phyloP scores from a whole-genome alignment of 192 early-diverging fungal genomes.

The Chytriomyces sp. region DNA sequence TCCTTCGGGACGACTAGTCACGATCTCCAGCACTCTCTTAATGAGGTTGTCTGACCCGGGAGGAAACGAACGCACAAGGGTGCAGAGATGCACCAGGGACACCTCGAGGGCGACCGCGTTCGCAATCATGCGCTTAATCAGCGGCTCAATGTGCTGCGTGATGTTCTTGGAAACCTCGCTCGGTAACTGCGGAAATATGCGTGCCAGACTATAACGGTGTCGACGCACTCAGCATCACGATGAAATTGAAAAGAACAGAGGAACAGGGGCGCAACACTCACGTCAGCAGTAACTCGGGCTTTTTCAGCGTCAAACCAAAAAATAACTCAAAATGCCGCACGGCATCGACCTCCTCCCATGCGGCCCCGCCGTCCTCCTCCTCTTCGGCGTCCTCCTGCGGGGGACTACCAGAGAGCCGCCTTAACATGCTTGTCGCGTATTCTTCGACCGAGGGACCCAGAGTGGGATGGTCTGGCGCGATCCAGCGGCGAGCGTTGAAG shows the following conservation, averaged over 20 bases:
- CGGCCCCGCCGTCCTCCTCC: conserved; percentile 18
- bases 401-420: not conserved
- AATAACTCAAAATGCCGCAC: conserved; percentile 70
- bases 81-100: conserved; percentile 56
- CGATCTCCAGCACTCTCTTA: conserved; percentile 60
- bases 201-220: conserved; percentile 64
- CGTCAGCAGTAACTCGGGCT: conserved; percentile 66
- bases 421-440: conserved; percentile 40
- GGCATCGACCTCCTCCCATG: conserved; percentile 66
- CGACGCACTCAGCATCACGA: not conserved
- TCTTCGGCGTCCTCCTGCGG: conserved; percentile 28
- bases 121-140: conserved; percentile 66
- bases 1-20: conserved; percentile 69
- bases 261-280: conserved; percentile 37
- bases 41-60: conserved; percentile 69
- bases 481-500: conserved; percentile 55
- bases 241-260: not conserved
- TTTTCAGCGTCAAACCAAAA: conserved; percentile 75
- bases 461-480: conserved; percentile 56
- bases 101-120: conserved; percentile 27
- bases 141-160: conserved; percentile 59
- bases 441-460: conserved; percentile 48
- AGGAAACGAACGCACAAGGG: conserved; percentile 57
- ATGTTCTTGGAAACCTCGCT: conserved; percentile 53
- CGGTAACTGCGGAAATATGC: conserved; percentile 45